Percentiles rank a stretch among this genome's conserved stretches.
These are phyloP conservation scores for Stemphylium lycopersici DNA, from an alignment of 2,329 filamentous ascomycete species.

Conservation along the genomic window DNA sequence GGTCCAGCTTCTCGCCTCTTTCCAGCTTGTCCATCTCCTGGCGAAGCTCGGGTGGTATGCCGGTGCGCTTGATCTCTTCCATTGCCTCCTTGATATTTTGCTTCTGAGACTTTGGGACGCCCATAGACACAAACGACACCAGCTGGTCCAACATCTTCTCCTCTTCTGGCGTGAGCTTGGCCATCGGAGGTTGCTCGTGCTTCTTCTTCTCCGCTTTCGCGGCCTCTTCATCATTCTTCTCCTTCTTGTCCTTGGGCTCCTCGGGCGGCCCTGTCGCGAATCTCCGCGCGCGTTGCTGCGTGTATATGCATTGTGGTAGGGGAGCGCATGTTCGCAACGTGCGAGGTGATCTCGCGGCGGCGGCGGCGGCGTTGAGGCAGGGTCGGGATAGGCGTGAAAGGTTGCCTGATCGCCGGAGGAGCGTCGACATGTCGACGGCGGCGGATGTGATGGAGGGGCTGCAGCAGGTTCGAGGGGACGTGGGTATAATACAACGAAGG, in stretches of 20 bases:
- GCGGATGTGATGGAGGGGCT: constrained; percentile 13
- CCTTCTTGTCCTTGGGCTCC: constrained; percentile 41
- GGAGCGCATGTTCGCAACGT: constrained; percentile 45
- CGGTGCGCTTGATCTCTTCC: constrained; percentile 68
- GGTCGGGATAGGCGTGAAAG: constrained; percentile 67
- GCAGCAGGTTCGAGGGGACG: constrained; percentile 5
- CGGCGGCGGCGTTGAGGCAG: constrained; percentile 55
- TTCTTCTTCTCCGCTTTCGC: constrained; percentile 37
- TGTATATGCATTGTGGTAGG: constrained; percentile 52
- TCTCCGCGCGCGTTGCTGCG: constrained; percentile 51
- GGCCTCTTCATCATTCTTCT: constrained; percentile 28
- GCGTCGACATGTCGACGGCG: constrained; percentile 65
- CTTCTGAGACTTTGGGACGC: constrained; percentile 67
- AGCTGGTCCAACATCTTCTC: constrained; percentile 64
- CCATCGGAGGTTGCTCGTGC: constrained; percentile 51
- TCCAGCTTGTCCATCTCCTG: constrained; percentile 65
- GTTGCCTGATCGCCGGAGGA: constrained; percentile 70
- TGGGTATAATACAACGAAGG: constrained; percentile 5
- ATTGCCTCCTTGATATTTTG: constrained; percentile 65
- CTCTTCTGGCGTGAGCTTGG: constrained; percentile 61
- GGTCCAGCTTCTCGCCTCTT: constrained; percentile 56
- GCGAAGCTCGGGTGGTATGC: constrained; percentile 71
- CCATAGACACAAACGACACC: constrained; percentile 62
- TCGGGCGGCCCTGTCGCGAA: constrained; percentile 51
- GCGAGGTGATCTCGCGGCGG: constrained; percentile 54